Base-by-base conservation (phyloP, 176 grass and related monocot species). In the Musa troglodytarum region DNA sequence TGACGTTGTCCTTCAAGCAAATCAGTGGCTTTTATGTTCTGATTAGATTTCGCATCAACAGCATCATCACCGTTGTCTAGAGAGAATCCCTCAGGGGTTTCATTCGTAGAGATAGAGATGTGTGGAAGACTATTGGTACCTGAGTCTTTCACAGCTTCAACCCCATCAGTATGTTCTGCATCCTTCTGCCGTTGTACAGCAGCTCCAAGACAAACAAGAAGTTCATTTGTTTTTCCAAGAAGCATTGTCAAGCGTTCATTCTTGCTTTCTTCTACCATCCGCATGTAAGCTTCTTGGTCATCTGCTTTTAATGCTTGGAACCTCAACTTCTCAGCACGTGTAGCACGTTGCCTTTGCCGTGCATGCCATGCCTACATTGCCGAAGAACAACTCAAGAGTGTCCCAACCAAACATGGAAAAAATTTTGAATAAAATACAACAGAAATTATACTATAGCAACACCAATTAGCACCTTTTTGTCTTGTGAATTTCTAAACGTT, bases 261-360 rank as follows among this genome's bases (percentile, higher is more conserved):
- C 88, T 99, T 99, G 86, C 95, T 99, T 81, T 99, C 95, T 72
- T 99, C 95, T n/a, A 99, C 95, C 95, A 99, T 93, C 28, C 81
- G 82, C 90, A 99, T 82, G 78, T 99, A 99, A 16, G 90, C 88
- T 85, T 91, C 95, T 83, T 99, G 95, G 77, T 99, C 95, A 82
- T 92, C 95, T 74, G 76, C 85, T 84, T 99, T 92, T 70, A 99
- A 73, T 78, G 83, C 84, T 84, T 89, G 86, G 78, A 99, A 80
- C 63, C 95, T 92, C 77, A 53, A 82, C 71, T 99, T 99, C 69
- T 99, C 95, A 28, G 84, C 76, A n/a, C 90, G 88, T 69, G 72
- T 72, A 57, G 93, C 86, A 76, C 95, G 88, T 65, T 99, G 95
- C 17, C 91, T 92, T 82, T 91, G 86, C 78, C 95, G 85, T 70